phyloP scores from a whole-genome alignment of 2,329 filamentous ascomycete genomes.

The Aspergillus sojae region DNA sequence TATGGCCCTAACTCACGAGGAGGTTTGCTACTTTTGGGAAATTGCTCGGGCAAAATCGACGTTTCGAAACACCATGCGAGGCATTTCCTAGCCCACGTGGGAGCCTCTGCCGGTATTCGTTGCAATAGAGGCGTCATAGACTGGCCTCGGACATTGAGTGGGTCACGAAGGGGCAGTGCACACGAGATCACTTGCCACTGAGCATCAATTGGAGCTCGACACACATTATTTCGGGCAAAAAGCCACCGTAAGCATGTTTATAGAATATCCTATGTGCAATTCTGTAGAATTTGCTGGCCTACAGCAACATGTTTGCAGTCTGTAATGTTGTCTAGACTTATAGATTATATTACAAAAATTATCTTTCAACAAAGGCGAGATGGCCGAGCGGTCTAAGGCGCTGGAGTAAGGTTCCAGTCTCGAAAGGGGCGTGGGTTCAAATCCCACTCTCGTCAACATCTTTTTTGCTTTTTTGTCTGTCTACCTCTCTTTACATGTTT shows the following conservation, averaged over 20 bases:
- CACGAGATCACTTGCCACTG: not conserved
- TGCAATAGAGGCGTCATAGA: not conserved
- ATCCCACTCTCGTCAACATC: slow-evolving; percentile 3
- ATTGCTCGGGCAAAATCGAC: not conserved
- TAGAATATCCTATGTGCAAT: not conserved
- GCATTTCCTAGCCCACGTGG: not conserved
- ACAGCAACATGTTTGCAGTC: fast-evolving
- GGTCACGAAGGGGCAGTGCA: not conserved
- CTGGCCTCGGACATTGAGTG: not conserved
- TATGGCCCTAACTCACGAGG: not conserved
- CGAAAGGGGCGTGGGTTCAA: slow-evolving; percentile 3
- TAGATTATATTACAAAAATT: fast-evolving
- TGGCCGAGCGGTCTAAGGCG: not conserved
- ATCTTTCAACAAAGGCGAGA: not conserved
- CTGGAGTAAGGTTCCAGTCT: slow-evolving; percentile 1
- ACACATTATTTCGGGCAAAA: not conserved
- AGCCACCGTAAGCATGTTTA: not conserved
- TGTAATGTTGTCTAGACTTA: not conserved
- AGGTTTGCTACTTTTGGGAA: not conserved
- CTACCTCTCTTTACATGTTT: no score
- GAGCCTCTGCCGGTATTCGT: not conserved
- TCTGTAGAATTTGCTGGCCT: not conserved
- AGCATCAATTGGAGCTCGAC: not conserved
- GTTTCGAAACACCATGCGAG: not conserved
- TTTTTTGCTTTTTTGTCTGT: not conserved